Conservation (phyloP, 371 early-diverging fungal species). For the Actinomortierella ambigua region DNA sequence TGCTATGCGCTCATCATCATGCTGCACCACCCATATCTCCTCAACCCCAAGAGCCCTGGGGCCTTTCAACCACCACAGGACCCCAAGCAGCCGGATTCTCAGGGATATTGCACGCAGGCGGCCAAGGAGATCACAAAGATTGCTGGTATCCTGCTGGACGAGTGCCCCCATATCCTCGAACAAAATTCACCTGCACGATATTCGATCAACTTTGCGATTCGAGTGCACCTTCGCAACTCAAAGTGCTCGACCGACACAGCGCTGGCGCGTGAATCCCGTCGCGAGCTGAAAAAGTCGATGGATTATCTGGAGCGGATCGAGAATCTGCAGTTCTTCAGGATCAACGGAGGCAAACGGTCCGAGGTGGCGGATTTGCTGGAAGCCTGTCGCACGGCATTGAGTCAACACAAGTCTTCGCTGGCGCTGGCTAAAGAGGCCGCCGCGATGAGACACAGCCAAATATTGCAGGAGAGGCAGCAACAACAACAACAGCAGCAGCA, state of each 20-base stretch:
- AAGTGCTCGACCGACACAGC: constrained; percentile 23
- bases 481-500: constrained; percentile 7
- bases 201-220: constrained; percentile 40
- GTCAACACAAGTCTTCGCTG: constrained; percentile 35
- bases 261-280: constrained; percentile 31
- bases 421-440: constrained; percentile 42
- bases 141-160: constrained; percentile 33
- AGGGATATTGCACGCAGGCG: constrained; percentile 46
- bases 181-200: constrained; percentile 33
- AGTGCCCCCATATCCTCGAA: constrained; percentile 30
- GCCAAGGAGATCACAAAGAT: constrained; percentile 46
- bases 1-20: constrained; percentile 45
- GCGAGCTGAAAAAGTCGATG: constrained; percentile 41
- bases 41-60: constrained; percentile 37
- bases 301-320: constrained; percentile 37
- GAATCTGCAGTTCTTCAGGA: constrained; percentile 41
- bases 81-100: constrained; percentile 23
- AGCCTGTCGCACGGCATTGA: constrained; percentile 34
- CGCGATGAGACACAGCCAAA: constrained; percentile 20
- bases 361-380: constrained; percentile 37
- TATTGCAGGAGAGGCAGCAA: constrained; percentile 16
- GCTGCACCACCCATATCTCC: constrained; percentile 40
- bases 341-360: constrained; percentile 37
- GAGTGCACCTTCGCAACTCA: constrained; percentile 41
- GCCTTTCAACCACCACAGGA: constrained; percentile 21